Evolutionary conservation across 192 early-diverging fungal genomes (phyloP).

Genomic region (Phycomyces blakesleeanus): DNA sequence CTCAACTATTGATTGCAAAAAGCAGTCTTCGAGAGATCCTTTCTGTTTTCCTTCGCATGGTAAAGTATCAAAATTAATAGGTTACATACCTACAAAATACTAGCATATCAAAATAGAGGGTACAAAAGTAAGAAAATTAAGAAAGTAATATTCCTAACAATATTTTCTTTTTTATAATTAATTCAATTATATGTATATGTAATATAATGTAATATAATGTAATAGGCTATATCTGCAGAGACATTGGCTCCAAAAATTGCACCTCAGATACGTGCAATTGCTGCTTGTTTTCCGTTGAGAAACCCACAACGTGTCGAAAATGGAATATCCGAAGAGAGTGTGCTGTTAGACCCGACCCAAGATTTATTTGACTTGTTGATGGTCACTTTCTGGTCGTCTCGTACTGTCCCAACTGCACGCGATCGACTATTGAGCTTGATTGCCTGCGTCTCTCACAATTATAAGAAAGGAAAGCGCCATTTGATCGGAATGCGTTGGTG

Average conservation of each 20-base stretch:
- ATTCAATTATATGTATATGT: no score
- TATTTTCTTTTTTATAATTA: no score
- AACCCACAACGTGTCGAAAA: not conserved
- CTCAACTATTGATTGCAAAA: conserved; percentile 23
- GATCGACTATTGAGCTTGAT: conserved; percentile 20
- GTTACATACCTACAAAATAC: not conserved
- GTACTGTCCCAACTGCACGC: not conserved
- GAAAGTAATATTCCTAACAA: no score
- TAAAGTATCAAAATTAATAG: conserved; percentile 1
- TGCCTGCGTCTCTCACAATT: conserved; percentile 10
- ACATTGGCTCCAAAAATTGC: conserved; percentile 24
- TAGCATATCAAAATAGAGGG: no score
- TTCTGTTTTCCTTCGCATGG: conserved; percentile 27
- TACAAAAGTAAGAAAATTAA: no score
- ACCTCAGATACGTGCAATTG: conserved; percentile 14
- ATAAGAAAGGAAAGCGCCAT: conserved; percentile 13
- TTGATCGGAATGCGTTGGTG: conserved; percentile 33
- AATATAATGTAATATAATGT: not conserved
- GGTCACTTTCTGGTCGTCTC: conserved; percentile 16
- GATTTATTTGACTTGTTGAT: conserved; percentile 26
- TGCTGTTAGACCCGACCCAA: conserved; percentile 10
- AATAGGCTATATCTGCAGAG: conserved; percentile 26
- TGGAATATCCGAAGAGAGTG: conserved; percentile 7
- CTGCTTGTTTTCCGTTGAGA: not conserved
- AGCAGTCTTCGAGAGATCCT: conserved; percentile 28